phyloP scores from a whole-genome alignment of 495 filamentous ascomycete genomes.

The Aspergillus mulundensis region DNA sequence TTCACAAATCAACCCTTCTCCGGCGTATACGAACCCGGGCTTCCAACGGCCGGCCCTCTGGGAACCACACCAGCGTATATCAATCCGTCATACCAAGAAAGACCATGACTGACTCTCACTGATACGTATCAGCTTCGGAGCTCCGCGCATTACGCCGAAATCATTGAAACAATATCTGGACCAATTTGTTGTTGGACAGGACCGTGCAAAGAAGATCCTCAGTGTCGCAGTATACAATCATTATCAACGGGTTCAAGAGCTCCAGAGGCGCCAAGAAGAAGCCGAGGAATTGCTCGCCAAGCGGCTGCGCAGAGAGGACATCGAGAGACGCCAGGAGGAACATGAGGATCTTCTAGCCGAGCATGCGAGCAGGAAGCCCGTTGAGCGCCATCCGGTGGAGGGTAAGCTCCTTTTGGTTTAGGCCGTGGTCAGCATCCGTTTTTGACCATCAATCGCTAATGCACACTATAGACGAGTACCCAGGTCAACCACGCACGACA shows the following conservation, averaged over 20 bases:
- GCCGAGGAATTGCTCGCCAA: constrained; percentile 58
- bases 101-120: too few species aligned
- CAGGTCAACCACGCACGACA: constrained; percentile 64
- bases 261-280: constrained; percentile 71
- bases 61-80: constrained; percentile 51
- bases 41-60: constrained; percentile 56
- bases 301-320: constrained; percentile 12
- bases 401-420: constrained; percentile 34
- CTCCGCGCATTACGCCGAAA: constrained; percentile 73
- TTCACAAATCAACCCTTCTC: constrained; percentile 66
- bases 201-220: constrained; percentile 91
- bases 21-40: constrained; percentile 68
- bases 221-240: constrained; percentile 96
- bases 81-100: too few species aligned
- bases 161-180: constrained; percentile 87
- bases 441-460: constrained; percentile 1
- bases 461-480: constrained; percentile 65
- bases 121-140: too few species aligned
- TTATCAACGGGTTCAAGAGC: constrained; percentile 80
- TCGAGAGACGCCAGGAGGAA: constrained; percentile 71
- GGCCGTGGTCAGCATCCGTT: not conserved
- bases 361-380: constrained; percentile 44
- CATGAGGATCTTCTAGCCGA: constrained; percentile 58
- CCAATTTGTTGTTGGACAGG: constrained; percentile 93
- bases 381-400: constrained; percentile 51